These are phyloP conservation scores for Flammula alnicola DNA, from an alignment of 1,284 basidiomycete genomes.

Conservation along the genomic window DNA sequence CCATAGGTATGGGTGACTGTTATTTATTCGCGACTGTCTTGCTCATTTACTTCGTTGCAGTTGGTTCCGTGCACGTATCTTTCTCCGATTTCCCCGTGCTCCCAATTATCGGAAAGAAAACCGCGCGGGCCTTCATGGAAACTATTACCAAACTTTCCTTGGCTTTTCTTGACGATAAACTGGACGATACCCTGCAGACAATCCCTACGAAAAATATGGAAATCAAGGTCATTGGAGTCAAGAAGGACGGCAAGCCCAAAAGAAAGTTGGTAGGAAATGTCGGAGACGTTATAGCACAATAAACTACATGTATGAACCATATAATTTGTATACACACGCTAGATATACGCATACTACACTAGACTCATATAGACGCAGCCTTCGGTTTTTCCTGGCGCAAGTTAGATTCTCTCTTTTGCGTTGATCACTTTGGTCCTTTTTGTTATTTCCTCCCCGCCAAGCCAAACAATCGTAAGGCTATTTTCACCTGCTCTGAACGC, in stretches of 20 bases:
- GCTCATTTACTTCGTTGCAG: slow-evolving; percentile 31
- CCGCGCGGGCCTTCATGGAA: slow-evolving; percentile 43
- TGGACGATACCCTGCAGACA: slow-evolving; percentile 36
- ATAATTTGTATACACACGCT: too few species aligned
- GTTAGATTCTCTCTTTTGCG: too few species aligned
- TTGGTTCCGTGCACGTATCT: slow-evolving; percentile 53
- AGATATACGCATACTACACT: too few species aligned
- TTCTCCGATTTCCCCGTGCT: slow-evolving; percentile 66
- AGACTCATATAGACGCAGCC: too few species aligned
- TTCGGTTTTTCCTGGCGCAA: too few species aligned
- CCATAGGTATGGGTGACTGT: slow-evolving; percentile 43
- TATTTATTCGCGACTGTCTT: slow-evolving; percentile 1
- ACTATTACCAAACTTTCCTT: slow-evolving; percentile 48
- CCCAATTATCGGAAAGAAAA: slow-evolving; percentile 42
- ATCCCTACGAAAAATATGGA: slow-evolving; percentile 48
- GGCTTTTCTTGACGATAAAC: slow-evolving; percentile 51
- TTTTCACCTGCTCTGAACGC: neutral
- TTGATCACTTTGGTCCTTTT: too few species aligned
- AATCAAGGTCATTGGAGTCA: slow-evolving; percentile 44
- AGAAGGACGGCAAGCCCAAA: slow-evolving; percentile 49
- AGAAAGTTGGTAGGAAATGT: slow-evolving; percentile 50
- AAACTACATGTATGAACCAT: slow-evolving; percentile 9
- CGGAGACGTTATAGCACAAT: slow-evolving; percentile 55
- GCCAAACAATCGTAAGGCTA: neutral
- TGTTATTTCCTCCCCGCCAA: neutral